Base-by-base conservation (phyloP, 768 basidiomycete genomes). In the Boletus reticuloceps region DNA sequence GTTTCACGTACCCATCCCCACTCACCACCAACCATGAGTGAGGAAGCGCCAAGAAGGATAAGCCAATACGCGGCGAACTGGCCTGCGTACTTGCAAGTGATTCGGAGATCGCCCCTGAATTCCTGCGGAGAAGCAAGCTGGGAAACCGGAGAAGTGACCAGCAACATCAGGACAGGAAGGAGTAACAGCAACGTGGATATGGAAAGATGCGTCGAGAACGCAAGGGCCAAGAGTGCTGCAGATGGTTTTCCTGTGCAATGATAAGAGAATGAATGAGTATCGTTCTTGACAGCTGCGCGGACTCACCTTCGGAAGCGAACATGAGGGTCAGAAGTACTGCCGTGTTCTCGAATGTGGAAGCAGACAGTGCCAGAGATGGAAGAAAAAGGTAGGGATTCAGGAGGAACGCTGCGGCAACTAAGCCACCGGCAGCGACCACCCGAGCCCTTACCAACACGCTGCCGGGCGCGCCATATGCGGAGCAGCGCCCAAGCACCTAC, bases 331-430 rank as follows among this genome's bases (percentile, higher is more conserved):
- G 61, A 2, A 96, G 75, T 29, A 84, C 73, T 7, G 91, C 69
- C 2, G 85, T 76, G 66, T 91, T 96, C 64, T 96, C 92, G 16
- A 98, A 75, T 3, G 84, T 81, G 0, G 92, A 88, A 0, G 91
- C 91, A 0, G 95, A 95, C 12, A 85, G 75, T 0, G 93, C 89
- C 8, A 96, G 75, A 31, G 84, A 86, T 0, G 94, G 84, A 2
- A 94, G 75, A 53, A 96, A 69, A 9, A 90, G 72, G 69, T 97
- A 97, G 4, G 97, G 97, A 62, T 98, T 97, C 47, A 96, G 70
- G 19, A 97, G 81, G 71, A 88, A 95, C 44, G 81, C 70, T 8
- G 83, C 77, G 17, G 82, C 85, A 31, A 95, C 76, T 47, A 91
- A 68, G 14, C 74, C 69, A 29, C 29, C 29, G 58, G 88, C 87